A percentile compares a stretch with the other conserved stretches of the same genome.
Evolutionary conservation across 805 yeast species (phyloP).

Genomic region (Teunomyces kruisii): DNA sequence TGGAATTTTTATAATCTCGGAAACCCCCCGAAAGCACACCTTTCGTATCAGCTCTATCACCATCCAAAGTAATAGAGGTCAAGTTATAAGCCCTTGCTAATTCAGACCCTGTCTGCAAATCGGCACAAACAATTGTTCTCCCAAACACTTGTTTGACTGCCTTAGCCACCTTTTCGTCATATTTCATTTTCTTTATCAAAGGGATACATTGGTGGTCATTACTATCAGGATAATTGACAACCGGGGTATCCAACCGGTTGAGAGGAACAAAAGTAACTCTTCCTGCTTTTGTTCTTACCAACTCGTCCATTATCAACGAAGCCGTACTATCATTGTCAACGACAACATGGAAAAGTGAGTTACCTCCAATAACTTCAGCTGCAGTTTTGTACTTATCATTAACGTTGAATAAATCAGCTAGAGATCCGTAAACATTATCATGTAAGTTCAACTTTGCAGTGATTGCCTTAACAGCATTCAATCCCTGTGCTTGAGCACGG

Average conservation of each 20-base stretch:
- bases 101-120: constrained; percentile 66
- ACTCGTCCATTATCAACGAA: constrained; percentile 69
- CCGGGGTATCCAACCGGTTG: constrained; percentile 54
- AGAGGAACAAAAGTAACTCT: constrained; percentile 91
- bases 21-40: constrained; percentile 92
- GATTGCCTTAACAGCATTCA: constrained; percentile 66
- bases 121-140: constrained; percentile 71
- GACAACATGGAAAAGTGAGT: constrained; percentile 80
- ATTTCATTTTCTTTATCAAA: constrained; percentile 69
- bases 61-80: constrained; percentile 85
- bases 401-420: constrained; percentile 80
- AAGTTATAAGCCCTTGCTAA: constrained; percentile 60
- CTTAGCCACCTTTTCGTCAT: constrained; percentile 50
- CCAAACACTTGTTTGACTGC: constrained; percentile 84
- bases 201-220: constrained; percentile 66
- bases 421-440: constrained; percentile 71
- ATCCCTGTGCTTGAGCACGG: constrained; percentile 65
- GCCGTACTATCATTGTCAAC: constrained; percentile 90
- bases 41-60: constrained; percentile 80
- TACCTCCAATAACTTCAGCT: constrained; percentile 87
- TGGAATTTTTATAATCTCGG: constrained; percentile 62
- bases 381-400: constrained; percentile 83
- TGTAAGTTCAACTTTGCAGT: constrained; percentile 57
- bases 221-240: constrained; percentile 57
- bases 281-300: constrained; percentile 69